Conservation (phyloP, 192 early-diverging fungal species). For the Pilobolus umbonatus region DNA sequence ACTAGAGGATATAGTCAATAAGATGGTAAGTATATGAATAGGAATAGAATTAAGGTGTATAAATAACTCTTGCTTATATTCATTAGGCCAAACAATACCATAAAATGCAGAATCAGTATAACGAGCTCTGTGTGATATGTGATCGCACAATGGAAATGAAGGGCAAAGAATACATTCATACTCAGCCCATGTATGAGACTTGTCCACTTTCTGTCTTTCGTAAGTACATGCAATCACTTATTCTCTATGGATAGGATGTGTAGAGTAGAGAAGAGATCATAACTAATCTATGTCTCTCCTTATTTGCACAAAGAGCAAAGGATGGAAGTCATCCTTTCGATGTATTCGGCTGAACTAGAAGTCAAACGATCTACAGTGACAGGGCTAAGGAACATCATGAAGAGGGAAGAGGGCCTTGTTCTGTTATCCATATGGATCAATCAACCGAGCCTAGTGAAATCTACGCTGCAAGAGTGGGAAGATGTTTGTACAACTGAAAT, state of each 20-base stretch:
- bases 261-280: neutral
- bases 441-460: slow-evolving; percentile 21
- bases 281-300: neutral
- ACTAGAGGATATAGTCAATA: slow-evolving; percentile 2
- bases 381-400: slow-evolving; percentile 11
- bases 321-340: slow-evolving; percentile 11
- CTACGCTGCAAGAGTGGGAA: slow-evolving; percentile 16
- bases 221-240: slow-evolving; percentile 9
- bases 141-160: neutral
- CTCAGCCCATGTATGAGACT: slow-evolving; percentile 19
- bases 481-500: slow-evolving; percentile 29
- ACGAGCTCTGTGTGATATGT: slow-evolving; percentile 10
- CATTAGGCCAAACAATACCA: slow-evolving; percentile 16
- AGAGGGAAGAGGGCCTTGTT: slow-evolving; percentile 25
- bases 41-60: neutral
- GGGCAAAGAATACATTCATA: slow-evolving; percentile 1
- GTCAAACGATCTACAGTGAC: slow-evolving; percentile 12
- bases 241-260: no score
- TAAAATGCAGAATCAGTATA: slow-evolving; percentile 22
- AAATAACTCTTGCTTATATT: neutral
- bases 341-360: slow-evolving; percentile 24
- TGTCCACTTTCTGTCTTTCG: slow-evolving; percentile 21
- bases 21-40: slow-evolving; percentile 11
- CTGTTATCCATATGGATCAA: slow-evolving; percentile 32
- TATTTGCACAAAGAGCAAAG: neutral